Percentiles rank a stretch among this genome's conserved stretches.
Evolutionary conservation across 306 rosid species (phyloP).

Genomic region (Quercus suber): DNA sequence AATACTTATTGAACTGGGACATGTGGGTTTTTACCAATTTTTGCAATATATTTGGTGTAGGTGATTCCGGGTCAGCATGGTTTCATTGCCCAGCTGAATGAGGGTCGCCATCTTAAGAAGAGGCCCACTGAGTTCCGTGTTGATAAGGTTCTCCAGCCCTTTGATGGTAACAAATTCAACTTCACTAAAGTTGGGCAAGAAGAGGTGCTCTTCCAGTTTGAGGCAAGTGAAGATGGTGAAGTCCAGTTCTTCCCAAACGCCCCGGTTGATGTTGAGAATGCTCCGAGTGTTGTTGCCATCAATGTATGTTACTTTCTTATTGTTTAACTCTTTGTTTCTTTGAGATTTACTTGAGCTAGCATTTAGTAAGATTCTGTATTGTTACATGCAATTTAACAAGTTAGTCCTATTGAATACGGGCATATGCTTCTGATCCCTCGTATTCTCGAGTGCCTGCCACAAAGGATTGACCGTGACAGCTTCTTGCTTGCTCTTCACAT

Average conservation of each 20-base stretch:
- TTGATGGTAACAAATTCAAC: constrained; percentile 82
- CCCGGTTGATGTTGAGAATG: constrained; percentile 67
- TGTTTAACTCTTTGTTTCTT: constrained; percentile 9
- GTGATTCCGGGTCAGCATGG: constrained; percentile 83
- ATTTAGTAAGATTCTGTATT: constrained; percentile 3
- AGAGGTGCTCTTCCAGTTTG: constrained; percentile 84
- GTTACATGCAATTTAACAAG: constrained; percentile 49
- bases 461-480: constrained; percentile 81
- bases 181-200: constrained; percentile 96
- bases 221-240: constrained; percentile 64
- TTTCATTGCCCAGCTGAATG: constrained; percentile 91
- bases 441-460: constrained; percentile 72
- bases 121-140: constrained; percentile 91
- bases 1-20: not conserved
- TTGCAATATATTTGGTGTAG: constrained; percentile 36
- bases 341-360: not conserved
- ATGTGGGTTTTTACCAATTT: constrained; percentile 8
- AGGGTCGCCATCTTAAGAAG: constrained; percentile 98
- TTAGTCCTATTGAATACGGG: constrained; percentile 94
- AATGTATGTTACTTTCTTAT: constrained; percentile 45
- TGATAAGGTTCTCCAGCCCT: constrained; percentile 92
- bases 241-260: constrained; percentile 72
- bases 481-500: constrained; percentile 79
- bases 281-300: constrained; percentile 85
- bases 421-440: constrained; percentile 88